phyloP scores from a whole-genome alignment of 768 basidiomycete genomes.

The Pulveroboletus sp. region DNA sequence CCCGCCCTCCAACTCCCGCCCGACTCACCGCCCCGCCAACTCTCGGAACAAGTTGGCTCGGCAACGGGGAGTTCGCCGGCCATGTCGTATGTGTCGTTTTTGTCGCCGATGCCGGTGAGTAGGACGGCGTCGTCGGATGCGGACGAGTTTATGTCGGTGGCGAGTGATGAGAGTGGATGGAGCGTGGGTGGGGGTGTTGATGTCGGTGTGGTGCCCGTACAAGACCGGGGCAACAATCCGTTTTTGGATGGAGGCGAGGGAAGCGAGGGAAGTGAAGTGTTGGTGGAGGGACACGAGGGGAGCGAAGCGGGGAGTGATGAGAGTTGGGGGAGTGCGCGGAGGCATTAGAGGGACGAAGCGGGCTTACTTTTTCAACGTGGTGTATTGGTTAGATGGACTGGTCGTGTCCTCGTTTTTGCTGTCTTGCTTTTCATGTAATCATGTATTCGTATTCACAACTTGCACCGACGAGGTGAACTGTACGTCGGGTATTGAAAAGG shows the following conservation, averaged over 20 bases:
- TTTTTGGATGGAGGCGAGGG: conserved; percentile 17
- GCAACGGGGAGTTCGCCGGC: conserved; percentile 19
- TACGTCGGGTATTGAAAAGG: too few relatives aligned
- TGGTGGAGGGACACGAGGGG: conserved; percentile 9
- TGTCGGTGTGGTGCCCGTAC: neutral
- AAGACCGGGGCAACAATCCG: conserved; percentile 15
- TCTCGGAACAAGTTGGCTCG: neutral
- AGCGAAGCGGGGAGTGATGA: conserved; percentile 23
- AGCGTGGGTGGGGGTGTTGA: neutral
- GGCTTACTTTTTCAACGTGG: neutral
- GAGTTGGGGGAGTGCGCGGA: conserved; percentile 26
- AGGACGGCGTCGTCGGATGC: conserved; percentile 18
- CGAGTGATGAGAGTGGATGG: conserved; percentile 18
- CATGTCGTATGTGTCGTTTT: conserved; percentile 22
- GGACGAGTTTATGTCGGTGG: conserved; percentile 27
- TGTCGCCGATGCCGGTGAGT: conserved; percentile 22
- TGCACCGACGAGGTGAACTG: too few relatives aligned
- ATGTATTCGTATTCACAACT: too few relatives aligned
- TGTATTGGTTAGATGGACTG: neutral
- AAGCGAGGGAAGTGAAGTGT: conserved; percentile 21
- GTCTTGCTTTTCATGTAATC: neutral
- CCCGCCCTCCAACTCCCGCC: conserved; percentile 17
- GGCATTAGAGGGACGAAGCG: conserved; percentile 3
- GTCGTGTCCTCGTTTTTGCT: neutral
- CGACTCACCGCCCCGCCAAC: neutral